Base-by-base conservation (phyloP, 2,329 filamentous ascomycete species). In the Penicillium italicum region DNA sequence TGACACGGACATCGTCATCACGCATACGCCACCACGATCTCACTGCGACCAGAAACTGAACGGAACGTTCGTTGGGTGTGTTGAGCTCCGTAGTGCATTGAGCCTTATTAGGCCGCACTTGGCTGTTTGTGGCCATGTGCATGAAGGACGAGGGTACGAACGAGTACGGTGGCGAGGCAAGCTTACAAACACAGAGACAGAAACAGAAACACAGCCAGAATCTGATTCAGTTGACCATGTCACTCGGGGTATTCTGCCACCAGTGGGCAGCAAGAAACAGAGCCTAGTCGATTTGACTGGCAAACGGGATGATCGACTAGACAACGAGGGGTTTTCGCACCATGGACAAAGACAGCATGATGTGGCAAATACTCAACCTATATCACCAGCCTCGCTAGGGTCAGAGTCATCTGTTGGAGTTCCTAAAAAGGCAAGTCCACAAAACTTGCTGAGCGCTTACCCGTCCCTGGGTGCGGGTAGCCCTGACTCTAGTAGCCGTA, bases 51-150 rank as follows among this genome's bases (percentile, higher is more conserved):
- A 70, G 50, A 66, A 61, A 42, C 59, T 55, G 24, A 65, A 54
- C 5, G 66, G 65, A 24, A 63, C 48, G 28, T 54, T 63, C n/a
- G 72, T 76, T 55, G 82, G 83, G 36, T 85, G 82, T 65, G 67
- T 74, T 55, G 72, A 68, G 14, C 74, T 85, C 46, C 68, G 72
- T 33, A 64, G 73, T 55, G 69, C 72, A 2, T 60, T 85, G 49
- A 72, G 73, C 66, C 69, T 71, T 33, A 73, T 82, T 28, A 74
- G 78, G 50, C 83, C 83, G 26, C 67, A 71, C 59, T 67, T 85
- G 57, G 76, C 76, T 58, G 71, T 85, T 51, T 85, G 79, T 65
- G 83, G 83, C n/a, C 82, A 85, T 72, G 79, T 83, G 36, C 82
- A 85, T 69, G 78, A 81, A 64, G 79, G 76, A 40, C 72, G 82